Evolutionary conservation across 805 yeast genomes (phyloP), one percentile per base, ranked within the genome.

Genomic region (Candida sakaeoensis): DNA sequence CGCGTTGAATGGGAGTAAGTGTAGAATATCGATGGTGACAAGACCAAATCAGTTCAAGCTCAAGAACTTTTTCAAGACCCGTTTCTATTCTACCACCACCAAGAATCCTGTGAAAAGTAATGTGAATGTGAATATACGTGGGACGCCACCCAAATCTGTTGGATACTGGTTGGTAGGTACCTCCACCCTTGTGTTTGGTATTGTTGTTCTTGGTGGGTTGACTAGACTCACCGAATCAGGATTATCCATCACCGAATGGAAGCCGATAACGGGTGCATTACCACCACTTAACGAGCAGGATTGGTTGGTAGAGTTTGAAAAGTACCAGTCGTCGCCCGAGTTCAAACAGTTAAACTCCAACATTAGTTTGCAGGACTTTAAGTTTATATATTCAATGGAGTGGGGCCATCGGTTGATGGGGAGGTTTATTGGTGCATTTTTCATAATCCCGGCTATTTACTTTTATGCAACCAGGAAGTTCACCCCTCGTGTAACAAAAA

Each of bases 211-310:
- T 4, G 99, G 99, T 33, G 99, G 99, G 1, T 71, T 93, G 33
- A 93, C 99, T 0, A 76, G 99, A 53, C 72, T 93, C 33, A 93
- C 99, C 0, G 99, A 93, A 57, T 86, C 96, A 0, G 99, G 99
- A 0, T 70, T 93, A 33, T 85, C 95, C 35, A 93, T 93, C 58
- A 93, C 98, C 1, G 99, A 93, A 57, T 93, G 99, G 99, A 87
- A 82, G 59, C 99, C 99, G 1, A 89, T 93, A 19, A 88, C 99
- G 0, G 99, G 99, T 34, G 68, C 95, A 1, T 61, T 93, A 10
- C 99, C 99, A 2, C 99, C 99, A 0, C 56, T 85, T 53, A 77
- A 65, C 43, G 80, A 87, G 52, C 65, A 66, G 36, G 90, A 93
- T 45, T 93, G 99, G 99, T 81, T 78, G 50, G 75, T 53, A 17